Base-by-base conservation (phyloP, 352 stramenopile species). In the Phytophthora citrophthora region DNA sequence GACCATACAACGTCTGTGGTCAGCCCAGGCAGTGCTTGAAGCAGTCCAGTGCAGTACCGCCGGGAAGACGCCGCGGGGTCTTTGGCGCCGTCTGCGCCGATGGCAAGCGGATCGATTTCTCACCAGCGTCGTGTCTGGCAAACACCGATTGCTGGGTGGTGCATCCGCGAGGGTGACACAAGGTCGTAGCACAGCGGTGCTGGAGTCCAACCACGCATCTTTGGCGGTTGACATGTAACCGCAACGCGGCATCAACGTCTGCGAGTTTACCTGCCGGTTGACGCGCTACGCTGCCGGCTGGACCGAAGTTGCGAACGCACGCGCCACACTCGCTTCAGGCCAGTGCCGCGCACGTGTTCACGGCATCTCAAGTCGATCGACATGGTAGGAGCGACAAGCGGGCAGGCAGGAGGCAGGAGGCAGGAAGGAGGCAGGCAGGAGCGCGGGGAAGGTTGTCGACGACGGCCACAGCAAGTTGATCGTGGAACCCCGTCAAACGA, bases 41-140 rank as follows among this genome's bases (percentile, higher is more conserved):
- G 24, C 36, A 54, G 43, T 44, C 32, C 24, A 57, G 43, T 44
- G 24, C 24, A 57, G 46, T 39, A 63, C 61, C 55, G 39, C 52
- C 61, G 61, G 61, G 47, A 60, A 59, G 32, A 10, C 15, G 39
- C 16, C 34, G 59, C 38, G 59, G 27, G 48, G 36, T 41, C 36
- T 41, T 41, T 41, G 36, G 13, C 36, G 29, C 29, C 29, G 29
- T 34, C 29, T 34, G 29, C 29, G 12, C 29, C 7, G 29, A 12
- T 34, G 29, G 36, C 36, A 20, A 41, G 11, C 0, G 6, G 18
- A 48, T 48, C 18, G 41, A 48, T 48, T 48, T 24, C 41, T 48
- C 41, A 48, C 41, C 41, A 48, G 41, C 20, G 41, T 47, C 20
- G 41, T 47, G 41, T 31, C 41, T 34, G 9, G 29, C 6, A 20